Base-by-base conservation (phyloP, 2,329 filamentous ascomycete genomes). In the Monilinia laxa region DNA sequence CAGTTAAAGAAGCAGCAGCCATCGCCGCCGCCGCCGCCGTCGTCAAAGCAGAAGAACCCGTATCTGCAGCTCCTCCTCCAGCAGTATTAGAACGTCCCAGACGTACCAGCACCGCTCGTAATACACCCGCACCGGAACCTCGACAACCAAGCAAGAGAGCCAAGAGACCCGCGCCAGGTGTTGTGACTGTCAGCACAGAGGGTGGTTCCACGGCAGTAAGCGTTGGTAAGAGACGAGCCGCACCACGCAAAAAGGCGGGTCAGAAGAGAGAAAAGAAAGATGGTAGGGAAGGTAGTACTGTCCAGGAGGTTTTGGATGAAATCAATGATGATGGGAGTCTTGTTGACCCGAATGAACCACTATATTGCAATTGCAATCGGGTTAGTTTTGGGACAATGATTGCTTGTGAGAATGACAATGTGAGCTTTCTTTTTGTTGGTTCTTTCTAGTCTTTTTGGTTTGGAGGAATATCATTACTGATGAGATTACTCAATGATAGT, bases 301-400 rank as follows among this genome's bases (percentile, higher is more conserved):
- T 82, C 66, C 79, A 81, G 67, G 85, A 85, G 62, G 75, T 77
- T 3, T 80, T 80, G 70, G 82, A 85, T 65, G 87, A 89, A 74
- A 82, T 88, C 63, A 87, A 89, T 70, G 87, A 90, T 72, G 87
- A 90, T 69, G 87, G 87, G 14, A 89, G 88, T 68, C 78, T 85
- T 35, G 90, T 93, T 73, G 90, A 93, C 74, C 88, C 90, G 0
- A 80, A 92, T 65, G 91, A 95, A 80, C 85, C 88, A 53, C 81
- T 86, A 69, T 95, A 95, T 77, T 95, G 91, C 75, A 77, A 89
- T 65, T 95, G 91, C 77, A 90, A 91, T 72, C 83, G 91, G 67
- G 90, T 95, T 64, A 92, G 90, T 76, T 93, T 89, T 75, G 91
- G 91, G 64, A 87, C 84, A 25, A 95, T 95, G 91, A 91, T 95